Base-by-base conservation (phyloP, 495 filamentous ascomycete genomes). In the Trichodelitschia bisporula region DNA sequence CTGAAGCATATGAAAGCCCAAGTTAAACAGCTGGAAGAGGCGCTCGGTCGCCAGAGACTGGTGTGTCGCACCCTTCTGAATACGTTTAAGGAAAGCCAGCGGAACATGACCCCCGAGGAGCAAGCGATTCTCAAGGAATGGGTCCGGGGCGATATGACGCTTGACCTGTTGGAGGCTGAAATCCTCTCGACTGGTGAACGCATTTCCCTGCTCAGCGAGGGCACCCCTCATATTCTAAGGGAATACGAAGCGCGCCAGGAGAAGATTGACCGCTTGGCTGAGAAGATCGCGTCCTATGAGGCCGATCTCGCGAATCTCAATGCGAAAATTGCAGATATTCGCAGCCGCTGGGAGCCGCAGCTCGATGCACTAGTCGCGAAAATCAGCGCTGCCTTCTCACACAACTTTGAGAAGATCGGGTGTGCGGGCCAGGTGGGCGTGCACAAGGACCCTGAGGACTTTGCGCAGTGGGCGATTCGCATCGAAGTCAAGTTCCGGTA, bases 401-500 rank as follows among this genome's bases (percentile, higher is more conserved):
- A 80, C 40, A 91, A 83, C 40, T 93, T 97, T 46, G 64, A 69
- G 39, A 75, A 83, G 46, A 95, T 97, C 45, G 78, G 72, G 34
- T 93, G 84, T 45, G 86, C 82, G n/a, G 86, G 86, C 23, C 76
- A 92, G 46, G 86, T 95, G 3, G 61, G 54, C 13, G 54, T 97
- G 1, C 53, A 71, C 47, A 83, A 84, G 43, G 71, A 76, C 32
- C 73, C 76, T 18, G 77, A 82, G 46, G 59, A 72, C 33, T 97
- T 92, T 46, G 78, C 86, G 15, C 64, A 77, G 35, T 97, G 86
- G 86, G 68, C 76, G 4, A 80, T 95, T 38, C 68, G 89, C 47
- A 91, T 95, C 47, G 65, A 70, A 43, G 86, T 97, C 49, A 86
- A 78, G 40, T 97, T 97, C 58, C 66, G 82, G 70, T 74, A 58